These are phyloP conservation scores for Solanum paucissectum DNA, from an alignment of 257 asterid genomes.

Conservation along the genomic window DNA sequence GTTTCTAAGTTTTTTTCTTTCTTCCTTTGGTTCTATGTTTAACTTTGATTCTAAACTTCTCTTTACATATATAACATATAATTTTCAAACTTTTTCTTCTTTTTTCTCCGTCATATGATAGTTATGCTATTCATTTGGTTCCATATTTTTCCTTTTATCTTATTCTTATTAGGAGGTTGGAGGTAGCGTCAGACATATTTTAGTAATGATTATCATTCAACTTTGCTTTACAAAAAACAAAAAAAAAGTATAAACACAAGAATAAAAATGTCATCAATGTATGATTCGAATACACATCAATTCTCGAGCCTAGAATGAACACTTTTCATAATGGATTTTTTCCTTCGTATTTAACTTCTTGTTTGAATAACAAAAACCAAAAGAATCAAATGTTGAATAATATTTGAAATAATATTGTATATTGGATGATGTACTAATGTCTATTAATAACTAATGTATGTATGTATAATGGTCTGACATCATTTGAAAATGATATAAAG, in stretches of 20 bases:
- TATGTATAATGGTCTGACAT: not conserved
- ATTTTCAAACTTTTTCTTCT: not conserved
- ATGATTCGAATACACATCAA: not conserved
- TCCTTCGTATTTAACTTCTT: not conserved
- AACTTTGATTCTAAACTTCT: conserved; percentile 19
- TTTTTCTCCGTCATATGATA: not conserved
- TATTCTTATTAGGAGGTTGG: no score
- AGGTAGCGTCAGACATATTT: not conserved
- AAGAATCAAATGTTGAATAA: not conserved
- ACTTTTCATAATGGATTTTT: not conserved
- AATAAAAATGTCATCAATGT: not conserved
- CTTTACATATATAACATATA: not conserved
- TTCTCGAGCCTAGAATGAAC: not conserved
- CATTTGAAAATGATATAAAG: not conserved
- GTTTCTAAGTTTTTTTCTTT: not conserved
- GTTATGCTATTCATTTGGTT: not conserved
- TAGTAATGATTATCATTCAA: not conserved
- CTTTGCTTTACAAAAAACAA: not conserved
- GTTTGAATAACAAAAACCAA: not conserved
- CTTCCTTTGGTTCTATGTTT: not conserved
- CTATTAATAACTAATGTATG: not conserved
- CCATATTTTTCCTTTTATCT: not conserved
- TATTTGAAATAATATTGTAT: not conserved
- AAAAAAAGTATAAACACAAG: not conserved
- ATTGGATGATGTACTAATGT: not conserved